A percentile compares a stretch with the other conserved stretches of the same genome.
phyloP scores from a whole-genome alignment of 805 yeast species.

The Candida suzukii region DNA sequence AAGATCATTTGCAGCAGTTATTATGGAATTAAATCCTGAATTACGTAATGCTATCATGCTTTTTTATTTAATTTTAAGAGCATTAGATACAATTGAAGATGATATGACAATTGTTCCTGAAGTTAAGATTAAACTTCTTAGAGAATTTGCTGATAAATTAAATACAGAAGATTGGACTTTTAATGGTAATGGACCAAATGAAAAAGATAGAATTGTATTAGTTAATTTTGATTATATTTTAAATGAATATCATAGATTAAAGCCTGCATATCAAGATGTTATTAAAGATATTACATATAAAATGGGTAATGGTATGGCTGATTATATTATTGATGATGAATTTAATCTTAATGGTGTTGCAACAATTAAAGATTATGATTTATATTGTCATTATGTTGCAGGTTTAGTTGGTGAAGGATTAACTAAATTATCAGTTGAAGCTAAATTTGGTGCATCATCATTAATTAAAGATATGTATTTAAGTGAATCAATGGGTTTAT shows the following conservation, averaged over 20 bases:
- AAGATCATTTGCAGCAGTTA: conserved; percentile 91
- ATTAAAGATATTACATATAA: conserved; percentile 68
- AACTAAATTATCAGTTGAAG: conserved; percentile 72
- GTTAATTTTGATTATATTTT: conserved; percentile 71
- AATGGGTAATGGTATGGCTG: conserved; percentile 99
- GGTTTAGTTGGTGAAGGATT: conserved; percentile 97
- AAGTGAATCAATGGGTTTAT: conserved; percentile 87
- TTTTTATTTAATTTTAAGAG: conserved; percentile 81
- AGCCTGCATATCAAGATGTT: conserved; percentile 70
- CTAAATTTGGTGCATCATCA: conserved; percentile 56
- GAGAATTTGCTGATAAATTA: conserved; percentile 60
- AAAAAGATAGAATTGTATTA: conserved; percentile 74
- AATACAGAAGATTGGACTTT: conserved; percentile 72
- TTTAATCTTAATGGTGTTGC: conserved; percentile 74
- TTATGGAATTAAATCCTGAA: conserved; percentile 85
- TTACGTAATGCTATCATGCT: conserved; percentile 73
- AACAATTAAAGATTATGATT: conserved; percentile 75
- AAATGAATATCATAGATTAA: conserved; percentile 63
- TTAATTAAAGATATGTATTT: conserved; percentile 48
- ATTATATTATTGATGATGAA: conserved; percentile 70
- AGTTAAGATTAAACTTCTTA: conserved; percentile 66
- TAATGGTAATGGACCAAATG: conserved; percentile 64
- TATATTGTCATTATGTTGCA: conserved; percentile 95
- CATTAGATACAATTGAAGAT: conserved; percentile 93
- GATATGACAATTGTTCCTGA: conserved; percentile 80